phyloP scores from a whole-genome alignment of 2,329 filamentous ascomycete species.

The Colletotrichum sp. region DNA sequence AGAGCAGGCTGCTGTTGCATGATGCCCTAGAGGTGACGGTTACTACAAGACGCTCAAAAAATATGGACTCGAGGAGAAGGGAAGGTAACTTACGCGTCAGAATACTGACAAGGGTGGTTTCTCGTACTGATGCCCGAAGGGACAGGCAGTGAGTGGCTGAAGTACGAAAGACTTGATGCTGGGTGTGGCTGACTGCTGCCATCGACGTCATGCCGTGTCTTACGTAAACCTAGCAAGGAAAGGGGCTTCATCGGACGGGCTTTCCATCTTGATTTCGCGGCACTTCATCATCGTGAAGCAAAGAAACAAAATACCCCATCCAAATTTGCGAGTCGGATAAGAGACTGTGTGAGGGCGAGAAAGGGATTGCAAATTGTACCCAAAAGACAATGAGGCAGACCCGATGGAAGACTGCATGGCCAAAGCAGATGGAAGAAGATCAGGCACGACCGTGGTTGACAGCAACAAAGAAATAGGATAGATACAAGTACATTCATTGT shows the following conservation, averaged over 20 bases:
- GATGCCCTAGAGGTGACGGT: neutral
- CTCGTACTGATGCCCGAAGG: neutral
- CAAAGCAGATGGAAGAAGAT: neutral
- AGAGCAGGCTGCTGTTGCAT: neutral
- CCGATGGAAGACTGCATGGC: neutral
- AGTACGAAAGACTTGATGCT: neutral
- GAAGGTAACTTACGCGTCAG: neutral
- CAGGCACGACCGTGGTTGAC: neutral
- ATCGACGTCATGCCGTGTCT: neutral
- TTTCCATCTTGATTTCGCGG: too few relatives aligned
- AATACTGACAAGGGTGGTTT: neutral
- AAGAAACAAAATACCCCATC: neutral
- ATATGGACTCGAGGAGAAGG: neutral
- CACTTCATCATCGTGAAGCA: neutral
- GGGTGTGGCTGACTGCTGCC: neutral
- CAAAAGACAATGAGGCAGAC: neutral
- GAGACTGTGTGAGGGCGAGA: neutral
- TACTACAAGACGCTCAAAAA: neutral
- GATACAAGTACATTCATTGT: neutral
- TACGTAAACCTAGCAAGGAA: neutral
- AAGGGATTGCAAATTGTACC: rapidly evolving
- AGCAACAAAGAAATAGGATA: neutral
- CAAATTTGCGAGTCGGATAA: rapidly evolving
- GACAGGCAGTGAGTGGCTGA: neutral
- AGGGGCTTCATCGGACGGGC: neutral